phyloP scores from a whole-genome alignment of 139 green algal genomes.

The Chlamydomonas incerta region DNA sequence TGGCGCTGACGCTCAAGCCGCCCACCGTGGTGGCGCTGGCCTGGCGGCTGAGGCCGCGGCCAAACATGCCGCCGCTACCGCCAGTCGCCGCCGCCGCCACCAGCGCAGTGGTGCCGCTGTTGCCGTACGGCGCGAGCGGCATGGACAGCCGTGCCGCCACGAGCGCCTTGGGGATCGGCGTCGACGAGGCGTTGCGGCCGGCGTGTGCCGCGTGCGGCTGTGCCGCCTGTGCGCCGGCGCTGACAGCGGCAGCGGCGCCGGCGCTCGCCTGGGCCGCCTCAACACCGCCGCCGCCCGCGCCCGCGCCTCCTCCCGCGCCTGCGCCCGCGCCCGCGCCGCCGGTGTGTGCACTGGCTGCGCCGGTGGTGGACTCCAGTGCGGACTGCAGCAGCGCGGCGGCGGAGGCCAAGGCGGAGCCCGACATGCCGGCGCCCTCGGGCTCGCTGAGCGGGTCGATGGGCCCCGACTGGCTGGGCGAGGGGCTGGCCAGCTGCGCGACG shows the following conservation, averaged over 20 bases:
- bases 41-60: background rate
- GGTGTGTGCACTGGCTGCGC: background rate
- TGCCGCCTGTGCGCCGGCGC: background rate
- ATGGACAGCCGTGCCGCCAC: constrained; percentile 13
- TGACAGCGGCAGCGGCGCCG: background rate
- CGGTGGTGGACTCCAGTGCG: background rate
- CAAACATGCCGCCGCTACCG: background rate
- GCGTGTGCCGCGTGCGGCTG: background rate
- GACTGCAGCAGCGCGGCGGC: background rate
- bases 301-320: background rate
- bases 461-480: constrained; percentile 25
- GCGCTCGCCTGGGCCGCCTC: background rate
- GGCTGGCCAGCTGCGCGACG: constrained; percentile 11
- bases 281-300: background rate
- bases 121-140: background rate
- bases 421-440: background rate
- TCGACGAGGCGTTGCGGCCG: background rate
- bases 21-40: background rate
- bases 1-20: background rate
- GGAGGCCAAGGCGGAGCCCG: background rate
- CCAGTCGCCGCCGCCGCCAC: background rate
- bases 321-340: background rate
- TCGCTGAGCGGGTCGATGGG: constrained; percentile 25
- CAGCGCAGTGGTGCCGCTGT: background rate
- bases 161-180: background rate